These are phyloP conservation scores for Psidium friedrichsthalianum DNA, from an alignment of 345 rosid species.

Conservation along the genomic window DNA sequence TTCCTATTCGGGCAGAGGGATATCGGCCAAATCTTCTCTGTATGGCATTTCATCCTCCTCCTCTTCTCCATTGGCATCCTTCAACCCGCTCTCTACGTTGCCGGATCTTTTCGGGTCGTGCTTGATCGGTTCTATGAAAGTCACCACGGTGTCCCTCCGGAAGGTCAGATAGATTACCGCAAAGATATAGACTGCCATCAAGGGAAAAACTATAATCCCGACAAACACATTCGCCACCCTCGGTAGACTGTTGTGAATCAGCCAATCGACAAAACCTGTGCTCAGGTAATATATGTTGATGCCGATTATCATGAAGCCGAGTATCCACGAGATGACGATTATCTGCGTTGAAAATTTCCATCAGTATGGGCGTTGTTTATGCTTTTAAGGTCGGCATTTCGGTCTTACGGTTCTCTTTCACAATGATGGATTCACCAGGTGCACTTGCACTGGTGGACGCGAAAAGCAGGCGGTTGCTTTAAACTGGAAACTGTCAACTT, in stretches of 20 bases:
- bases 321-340: constrained; percentile 43
- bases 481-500: neutral
- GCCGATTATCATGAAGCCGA: constrained; percentile 43
- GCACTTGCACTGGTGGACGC: neutral
- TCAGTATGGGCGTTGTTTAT: neutral
- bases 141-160: constrained; percentile 30
- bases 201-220: constrained; percentile 42
- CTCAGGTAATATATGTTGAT: constrained; percentile 49
- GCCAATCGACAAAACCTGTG: constrained; percentile 44
- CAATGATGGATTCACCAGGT: neutral
- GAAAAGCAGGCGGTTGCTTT: neutral
- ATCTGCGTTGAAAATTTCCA: constrained; percentile 17
- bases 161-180: constrained; percentile 36
- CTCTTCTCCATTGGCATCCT: neutral
- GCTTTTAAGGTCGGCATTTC: neutral
- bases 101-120: neutral
- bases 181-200: constrained; percentile 34
- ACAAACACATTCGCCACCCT: constrained; percentile 25
- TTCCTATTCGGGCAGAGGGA: constrained; percentile 21
- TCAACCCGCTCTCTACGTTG: constrained; percentile 10
- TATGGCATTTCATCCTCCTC: constrained; percentile 5
- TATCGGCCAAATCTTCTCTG: constrained; percentile 42
- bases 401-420: neutral
- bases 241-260: constrained; percentile 30
- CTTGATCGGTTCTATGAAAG: constrained; percentile 26